Base-by-base conservation (phyloP, 2,329 filamentous ascomycete genomes). In the Trichoderma asperellum region DNA sequence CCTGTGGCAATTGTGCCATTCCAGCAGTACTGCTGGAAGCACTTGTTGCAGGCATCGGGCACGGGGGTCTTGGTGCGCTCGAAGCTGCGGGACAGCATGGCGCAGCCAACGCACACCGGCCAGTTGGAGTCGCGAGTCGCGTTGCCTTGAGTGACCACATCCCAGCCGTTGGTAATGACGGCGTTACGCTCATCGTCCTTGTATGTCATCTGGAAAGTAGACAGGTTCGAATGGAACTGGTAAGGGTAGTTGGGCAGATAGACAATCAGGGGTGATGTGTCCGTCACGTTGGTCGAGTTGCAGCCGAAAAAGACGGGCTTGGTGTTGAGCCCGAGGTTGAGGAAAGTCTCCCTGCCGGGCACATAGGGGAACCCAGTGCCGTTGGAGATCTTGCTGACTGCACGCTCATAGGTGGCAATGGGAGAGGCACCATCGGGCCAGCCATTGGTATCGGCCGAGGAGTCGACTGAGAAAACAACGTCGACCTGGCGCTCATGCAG, bases 21-120 rank as follows among this genome's bases (percentile, higher is more conserved):
- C 96, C 96, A 99, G 86, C 96, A 99, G 82, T 97, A 97, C 24
- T 83, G 80, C 14, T 83, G 73, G 79, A 97, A 98, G 82, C 96
- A 99, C 61, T 85, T 76, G 55, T 81, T 83, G 82, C 96, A 99
- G 11, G 87, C 88, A 0, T 86, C 83, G 0, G 95, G 95, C 1
- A 94, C 85, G 0, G 81, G 72, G 0, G 91, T 91, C 21, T 85
- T 84, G 0, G 92, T 95, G 61, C 93, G 87, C 71, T 88, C 84
- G 73, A 96, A 87, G 73, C 90, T 93, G 71, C 95, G 88, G 65
- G 87, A 88, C 18, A 98, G 85, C 49, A 97, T 89, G 5, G 95
- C 96, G 80, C 96, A 99, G 27, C 90, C 93, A 5, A 97, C 91
- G 74, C 95, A 99, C 1, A 88, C 85, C 0, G 91, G 85, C 95